Percentiles rank a stretch among this genome's conserved stretches.
Conservation (phyloP, 768 basidiomycete species). For the Mycena indigotica region DNA sequence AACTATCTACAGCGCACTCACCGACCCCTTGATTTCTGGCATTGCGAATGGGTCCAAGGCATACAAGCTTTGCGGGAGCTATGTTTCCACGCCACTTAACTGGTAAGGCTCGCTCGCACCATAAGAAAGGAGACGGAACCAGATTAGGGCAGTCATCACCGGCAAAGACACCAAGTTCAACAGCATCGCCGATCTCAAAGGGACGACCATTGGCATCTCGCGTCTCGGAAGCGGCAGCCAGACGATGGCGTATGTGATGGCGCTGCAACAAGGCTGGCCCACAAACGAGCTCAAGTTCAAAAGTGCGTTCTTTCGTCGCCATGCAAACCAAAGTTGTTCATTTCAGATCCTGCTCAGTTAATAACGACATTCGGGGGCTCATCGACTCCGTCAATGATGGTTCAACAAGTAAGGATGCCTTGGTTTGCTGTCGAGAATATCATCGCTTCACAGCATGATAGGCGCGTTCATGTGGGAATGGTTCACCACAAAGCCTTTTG, state of each 20-base stretch:
- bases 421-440: background rate
- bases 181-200: constrained; percentile 71
- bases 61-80: constrained; percentile 92
- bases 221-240: constrained; percentile 88
- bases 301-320: constrained; percentile 42
- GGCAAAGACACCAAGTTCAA: constrained; percentile 75
- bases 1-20: constrained; percentile 65
- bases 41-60: constrained; percentile 86
- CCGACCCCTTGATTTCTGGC: constrained; percentile 88
- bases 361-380: constrained; percentile 72
- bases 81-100: constrained; percentile 85
- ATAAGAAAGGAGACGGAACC: background rate
- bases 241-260: constrained; percentile 96
- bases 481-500: constrained; percentile 78
- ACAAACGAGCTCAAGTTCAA: constrained; percentile 66
- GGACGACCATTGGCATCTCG: constrained; percentile 87
- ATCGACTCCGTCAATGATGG: constrained; percentile 55
- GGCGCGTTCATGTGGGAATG: constrained; percentile 91
- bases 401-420: constrained; percentile 56
- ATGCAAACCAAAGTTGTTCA: background rate
- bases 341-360: constrained; percentile 58
- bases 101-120: constrained; percentile 51
- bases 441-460: background rate
- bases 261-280: constrained; percentile 82
- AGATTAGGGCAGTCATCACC: constrained; percentile 85